phyloP scores from a whole-genome alignment of 108 stramenopile genomes.

The Bacterosira constricta region DNA sequence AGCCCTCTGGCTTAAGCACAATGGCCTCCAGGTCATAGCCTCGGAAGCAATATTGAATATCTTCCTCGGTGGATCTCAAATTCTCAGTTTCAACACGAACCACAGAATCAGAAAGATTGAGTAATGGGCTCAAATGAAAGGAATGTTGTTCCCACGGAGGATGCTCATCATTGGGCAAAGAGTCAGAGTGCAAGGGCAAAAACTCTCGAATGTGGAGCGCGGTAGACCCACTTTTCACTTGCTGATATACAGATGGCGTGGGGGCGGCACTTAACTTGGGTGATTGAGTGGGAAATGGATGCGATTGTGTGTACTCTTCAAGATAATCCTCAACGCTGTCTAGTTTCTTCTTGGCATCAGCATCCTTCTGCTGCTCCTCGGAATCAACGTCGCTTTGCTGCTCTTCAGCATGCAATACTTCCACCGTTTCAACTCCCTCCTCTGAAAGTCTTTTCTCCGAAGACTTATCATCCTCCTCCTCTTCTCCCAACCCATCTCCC shows the following conservation, averaged over 20 bases:
- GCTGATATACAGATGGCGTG: constrained; percentile 13
- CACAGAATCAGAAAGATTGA: constrained; percentile 47
- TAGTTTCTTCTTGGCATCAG: not conserved
- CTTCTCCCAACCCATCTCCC: not conserved
- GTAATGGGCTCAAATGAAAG: constrained; percentile 33
- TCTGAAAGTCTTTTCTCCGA: not conserved
- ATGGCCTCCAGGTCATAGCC: constrained; percentile 38
- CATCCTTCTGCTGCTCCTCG: constrained; percentile 7
- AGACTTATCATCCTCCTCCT: no score
- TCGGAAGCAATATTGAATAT: constrained; percentile 45
- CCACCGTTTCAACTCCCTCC: not conserved
- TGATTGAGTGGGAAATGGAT: constrained; percentile 27
- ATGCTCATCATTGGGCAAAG: not conserved
- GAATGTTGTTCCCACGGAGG: constrained; percentile 29
- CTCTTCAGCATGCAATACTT: not conserved
- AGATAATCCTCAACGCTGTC: constrained; percentile 8
- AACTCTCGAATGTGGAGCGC: constrained; percentile 26
- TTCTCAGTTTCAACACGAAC: constrained; percentile 41
- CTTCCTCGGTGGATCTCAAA: constrained; percentile 13
- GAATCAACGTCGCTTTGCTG: not conserved
- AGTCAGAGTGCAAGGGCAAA: constrained; percentile 1
- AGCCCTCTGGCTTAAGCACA: not conserved
- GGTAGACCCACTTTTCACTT: constrained; percentile 29
- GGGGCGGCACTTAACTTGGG: not conserved
- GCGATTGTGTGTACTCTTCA: constrained; percentile 14